Percentiles rank a stretch among this genome's conserved stretches.
phyloP scores from a whole-genome alignment of 179 eudicot species.

The Heliamphora pulchella region DNA sequence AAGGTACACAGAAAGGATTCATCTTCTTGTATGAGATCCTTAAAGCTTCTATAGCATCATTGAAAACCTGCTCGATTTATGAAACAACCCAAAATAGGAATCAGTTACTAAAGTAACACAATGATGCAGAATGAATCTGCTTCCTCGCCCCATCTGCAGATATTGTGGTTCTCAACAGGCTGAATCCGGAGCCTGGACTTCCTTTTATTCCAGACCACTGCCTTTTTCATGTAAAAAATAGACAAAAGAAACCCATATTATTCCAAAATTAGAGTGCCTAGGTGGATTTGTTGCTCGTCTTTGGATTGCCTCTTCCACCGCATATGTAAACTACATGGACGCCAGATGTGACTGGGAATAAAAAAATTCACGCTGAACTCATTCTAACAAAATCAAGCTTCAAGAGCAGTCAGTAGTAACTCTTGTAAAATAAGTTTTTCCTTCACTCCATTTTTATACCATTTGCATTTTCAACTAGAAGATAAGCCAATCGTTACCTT shows the following conservation, averaged over 20 bases:
- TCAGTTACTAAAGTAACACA: neutral
- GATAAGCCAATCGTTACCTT: constrained; percentile 42
- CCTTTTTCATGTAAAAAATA: neutral
- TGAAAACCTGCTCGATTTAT: constrained; percentile 57
- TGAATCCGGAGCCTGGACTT: neutral
- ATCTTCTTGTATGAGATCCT: constrained; percentile 87
- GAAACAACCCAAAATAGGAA: constrained; percentile 20
- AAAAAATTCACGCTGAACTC: neutral
- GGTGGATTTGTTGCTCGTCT: neutral
- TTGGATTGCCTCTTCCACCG: neutral
- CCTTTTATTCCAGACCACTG: neutral
- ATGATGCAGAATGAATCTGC: constrained; percentile 4
- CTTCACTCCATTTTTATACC: neutral
- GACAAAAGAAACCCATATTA: neutral
- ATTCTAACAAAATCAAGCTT: neutral
- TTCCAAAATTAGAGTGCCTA: neutral
- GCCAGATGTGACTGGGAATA: neutral
- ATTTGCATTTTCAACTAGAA: constrained; percentile 11
- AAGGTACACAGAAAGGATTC: constrained; percentile 96
- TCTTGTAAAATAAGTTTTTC: constrained; percentile 9
- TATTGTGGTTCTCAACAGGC: neutral
- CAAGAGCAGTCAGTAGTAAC: neutral
- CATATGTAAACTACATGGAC: constrained; percentile 8
- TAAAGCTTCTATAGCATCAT: constrained; percentile 87
- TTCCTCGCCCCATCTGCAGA: neutral